Conservation (phyloP, 2,329 filamentous ascomycete genomes). For the Epichloe uncinata region DNA sequence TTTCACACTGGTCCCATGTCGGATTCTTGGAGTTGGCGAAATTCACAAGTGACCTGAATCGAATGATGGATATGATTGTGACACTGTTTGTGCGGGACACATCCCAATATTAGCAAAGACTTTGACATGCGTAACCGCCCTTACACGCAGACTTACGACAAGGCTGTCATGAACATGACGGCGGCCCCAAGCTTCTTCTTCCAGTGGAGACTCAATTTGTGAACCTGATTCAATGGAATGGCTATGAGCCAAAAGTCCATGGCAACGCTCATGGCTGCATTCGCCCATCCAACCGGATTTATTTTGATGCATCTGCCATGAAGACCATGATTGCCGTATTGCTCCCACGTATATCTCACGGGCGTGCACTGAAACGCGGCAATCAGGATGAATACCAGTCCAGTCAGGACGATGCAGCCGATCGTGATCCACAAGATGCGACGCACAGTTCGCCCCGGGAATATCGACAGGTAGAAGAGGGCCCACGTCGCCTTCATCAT, state of each 20-base stretch:
- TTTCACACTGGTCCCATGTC: constrained; percentile 9
- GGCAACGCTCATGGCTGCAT: constrained; percentile 30
- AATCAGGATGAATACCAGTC: constrained; percentile 23
- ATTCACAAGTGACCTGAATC: constrained; percentile 8
- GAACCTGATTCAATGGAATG: constrained; percentile 27
- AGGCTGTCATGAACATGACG: constrained; percentile 23
- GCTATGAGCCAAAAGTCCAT: constrained; percentile 33
- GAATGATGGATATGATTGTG: constrained; percentile 10
- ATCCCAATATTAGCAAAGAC: too few relatives aligned
- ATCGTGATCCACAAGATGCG: constrained; percentile 23
- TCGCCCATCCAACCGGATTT: constrained; percentile 30
- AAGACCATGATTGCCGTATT: constrained; percentile 28
- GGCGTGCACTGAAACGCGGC: constrained; percentile 32
- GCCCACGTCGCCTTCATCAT: constrained; percentile 32
- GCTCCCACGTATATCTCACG: constrained; percentile 31
- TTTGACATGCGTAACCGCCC: too few relatives aligned
- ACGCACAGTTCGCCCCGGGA: constrained; percentile 22
- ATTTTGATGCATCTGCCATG: constrained; percentile 30
- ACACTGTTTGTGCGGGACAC: constrained; percentile 4
- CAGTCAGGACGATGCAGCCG: constrained; percentile 19
- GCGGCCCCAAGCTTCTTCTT: constrained; percentile 27
- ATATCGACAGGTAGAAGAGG: constrained; percentile 35
- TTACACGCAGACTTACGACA: constrained; percentile 5
- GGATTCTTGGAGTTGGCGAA: constrained; percentile 10
- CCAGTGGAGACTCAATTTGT: constrained; percentile 21